Evolutionary conservation across 495 filamentous ascomycete genomes (phyloP).

Genomic region (Platismatia glauca): DNA sequence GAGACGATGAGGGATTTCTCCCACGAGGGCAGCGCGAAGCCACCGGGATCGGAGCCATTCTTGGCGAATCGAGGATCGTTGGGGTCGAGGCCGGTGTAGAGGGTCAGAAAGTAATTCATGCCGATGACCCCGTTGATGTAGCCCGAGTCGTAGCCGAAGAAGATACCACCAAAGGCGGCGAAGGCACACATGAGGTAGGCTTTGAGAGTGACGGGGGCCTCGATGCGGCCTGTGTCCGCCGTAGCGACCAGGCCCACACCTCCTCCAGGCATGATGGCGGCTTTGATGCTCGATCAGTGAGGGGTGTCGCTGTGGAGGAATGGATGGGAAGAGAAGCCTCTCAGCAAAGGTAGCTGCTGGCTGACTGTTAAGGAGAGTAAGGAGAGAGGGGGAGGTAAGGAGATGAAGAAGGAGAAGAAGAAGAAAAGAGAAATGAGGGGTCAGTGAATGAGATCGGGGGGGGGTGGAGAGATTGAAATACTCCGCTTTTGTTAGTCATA

Average conservation of each 20-base stretch:
- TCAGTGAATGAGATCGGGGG: not conserved
- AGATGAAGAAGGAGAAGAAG: not conserved
- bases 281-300: not conserved
- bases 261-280: slow-evolving; percentile 23
- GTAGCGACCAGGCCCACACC: slow-evolving; percentile 21
- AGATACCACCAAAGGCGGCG: slow-evolving; percentile 59
- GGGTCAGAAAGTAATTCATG: slow-evolving; percentile 42
- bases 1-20: slow-evolving; percentile 48
- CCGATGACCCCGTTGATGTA: slow-evolving; percentile 55
- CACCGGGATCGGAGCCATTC: slow-evolving; percentile 15
- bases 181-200: slow-evolving; percentile 63
- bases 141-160: slow-evolving; percentile 58
- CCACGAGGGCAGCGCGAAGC: slow-evolving; percentile 32
- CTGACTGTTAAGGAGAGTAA: not conserved
- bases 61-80: slow-evolving; percentile 22
- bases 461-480: slow-evolving; percentile 10
- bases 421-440: not conserved
- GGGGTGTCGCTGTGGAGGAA: not conserved
- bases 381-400: not conserved
- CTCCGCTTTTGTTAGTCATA: no score
- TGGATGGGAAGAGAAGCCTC: not conserved
- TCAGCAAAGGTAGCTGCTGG: not conserved
- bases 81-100: slow-evolving; percentile 32
- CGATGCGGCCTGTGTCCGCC: slow-evolving; percentile 43
- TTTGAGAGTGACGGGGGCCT: slow-evolving; percentile 57